Conservation (phyloP, 345 rosid species). For the Chamaenerion angustifolium region DNA sequence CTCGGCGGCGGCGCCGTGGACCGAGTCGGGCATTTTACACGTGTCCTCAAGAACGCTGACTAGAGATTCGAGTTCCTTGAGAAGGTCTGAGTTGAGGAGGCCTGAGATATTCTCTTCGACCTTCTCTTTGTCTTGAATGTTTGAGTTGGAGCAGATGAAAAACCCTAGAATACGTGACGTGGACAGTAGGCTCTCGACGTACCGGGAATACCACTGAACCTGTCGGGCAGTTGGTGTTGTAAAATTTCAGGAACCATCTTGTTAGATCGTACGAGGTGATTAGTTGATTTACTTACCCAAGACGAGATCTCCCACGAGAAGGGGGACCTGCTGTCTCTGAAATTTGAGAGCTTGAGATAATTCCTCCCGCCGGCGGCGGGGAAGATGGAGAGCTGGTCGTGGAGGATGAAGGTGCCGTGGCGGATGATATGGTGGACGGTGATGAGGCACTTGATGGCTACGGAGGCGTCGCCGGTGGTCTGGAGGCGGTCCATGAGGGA, state of each 20-base stretch:
- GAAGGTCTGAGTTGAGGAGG: conserved; percentile 30
- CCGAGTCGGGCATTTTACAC: conserved; percentile 32
- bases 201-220: conserved; percentile 69
- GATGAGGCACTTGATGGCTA: conserved; percentile 70
- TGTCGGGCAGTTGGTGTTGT: background rate
- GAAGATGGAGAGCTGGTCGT: conserved; percentile 72
- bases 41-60: conserved; percentile 39
- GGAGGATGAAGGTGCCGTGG: conserved; percentile 71
- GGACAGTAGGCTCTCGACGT: conserved; percentile 51
- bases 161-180: conserved; percentile 57
- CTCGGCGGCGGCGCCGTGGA: conserved; percentile 17
- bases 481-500: conserved; percentile 85
- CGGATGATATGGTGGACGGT: conserved; percentile 47
- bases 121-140: conserved; percentile 30
- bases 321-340: conserved; percentile 48
- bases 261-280: background rate
- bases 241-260: background rate
- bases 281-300: conserved; percentile 19
- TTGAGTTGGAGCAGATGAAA: conserved; percentile 42
- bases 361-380: conserved; percentile 75
- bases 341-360: conserved; percentile 61
- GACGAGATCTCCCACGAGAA: conserved; percentile 70
- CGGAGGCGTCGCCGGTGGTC: conserved; percentile 54
- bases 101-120: conserved; percentile 39
- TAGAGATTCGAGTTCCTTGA: conserved; percentile 40